Base-by-base conservation (phyloP, 768 basidiomycete species). In the Tulasnella sp. region DNA sequence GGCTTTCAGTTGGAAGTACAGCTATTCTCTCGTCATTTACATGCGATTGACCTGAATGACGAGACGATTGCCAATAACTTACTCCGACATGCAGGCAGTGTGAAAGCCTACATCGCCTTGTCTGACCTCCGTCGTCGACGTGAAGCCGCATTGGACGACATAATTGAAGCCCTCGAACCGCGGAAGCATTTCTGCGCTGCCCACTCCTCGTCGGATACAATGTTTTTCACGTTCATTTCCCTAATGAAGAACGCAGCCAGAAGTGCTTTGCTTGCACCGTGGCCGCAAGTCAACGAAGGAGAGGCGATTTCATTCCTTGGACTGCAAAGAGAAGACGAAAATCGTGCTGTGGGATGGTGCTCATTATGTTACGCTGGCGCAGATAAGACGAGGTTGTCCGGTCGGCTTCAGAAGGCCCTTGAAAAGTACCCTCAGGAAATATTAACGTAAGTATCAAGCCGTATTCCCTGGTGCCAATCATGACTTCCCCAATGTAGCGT, bases 51-150 rank as follows among this genome's bases (percentile, higher is more conserved):
- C 75, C 14, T 75, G 24, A 75, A 75, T n/a, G 75, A 75, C 14
- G 75, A 75, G 41, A 40, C 8, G 34, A 28, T 75, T 12, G 48
- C n/a, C 42, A 11, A 44, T 18, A 24, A 75, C 7, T 3, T 75
- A 31, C 18, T 75, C 24, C 28, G 42, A 4, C 42, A 44, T 20
- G n/a, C 75, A 37, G 75, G 75, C 9, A 34, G 48, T 48, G 28
- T 46, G 28, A 75, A 44, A n/a, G 75, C 75, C 75, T 40, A 44
- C 14, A 42, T 75, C 16, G 75, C 75, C 8, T 44, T 75, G 41
- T 75, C 24, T 42, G 75, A 75, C 42, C 75, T 75, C 16, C 75
- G 41, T n/a, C 42, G 42, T 75, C 75, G 75, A 46, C 42, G 75
- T 24, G 75, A 44, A 24, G 48, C 42, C 16, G 75, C 75, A 44